phyloP scores from a whole-genome alignment of 2,329 filamentous ascomycete species.

The Colletotrichum falcatum region DNA sequence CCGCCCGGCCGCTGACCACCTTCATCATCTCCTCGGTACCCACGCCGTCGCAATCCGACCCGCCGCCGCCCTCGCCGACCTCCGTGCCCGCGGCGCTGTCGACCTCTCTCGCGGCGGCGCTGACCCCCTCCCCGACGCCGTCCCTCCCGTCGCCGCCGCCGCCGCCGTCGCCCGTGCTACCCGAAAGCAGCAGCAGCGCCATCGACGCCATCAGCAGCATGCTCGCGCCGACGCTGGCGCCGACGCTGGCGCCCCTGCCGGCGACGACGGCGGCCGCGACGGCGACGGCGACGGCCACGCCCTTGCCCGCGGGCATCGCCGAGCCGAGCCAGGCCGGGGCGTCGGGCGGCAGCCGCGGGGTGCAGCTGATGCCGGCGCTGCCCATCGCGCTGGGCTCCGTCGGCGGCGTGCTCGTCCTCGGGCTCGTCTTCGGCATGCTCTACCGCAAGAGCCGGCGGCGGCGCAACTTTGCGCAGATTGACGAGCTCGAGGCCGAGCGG shows the following conservation, averaged over 20 bases:
- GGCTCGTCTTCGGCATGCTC: conserved; percentile 32
- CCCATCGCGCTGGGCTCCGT: conserved; percentile 39
- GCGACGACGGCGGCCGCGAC: neutral
- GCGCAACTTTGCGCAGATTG: conserved; percentile 29
- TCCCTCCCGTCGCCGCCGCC: conserved; percentile 13
- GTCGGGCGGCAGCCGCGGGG: conserved; percentile 4
- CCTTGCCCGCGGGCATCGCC: conserved; percentile 11
- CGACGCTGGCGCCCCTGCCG: neutral
- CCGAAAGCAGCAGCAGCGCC: neutral
- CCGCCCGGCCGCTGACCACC: conserved; percentile 21
- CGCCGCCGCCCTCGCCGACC: conserved; percentile 23
- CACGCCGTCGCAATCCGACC: conserved; percentile 24
- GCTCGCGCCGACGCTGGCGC: neutral
- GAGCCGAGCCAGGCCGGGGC: conserved; percentile 30
- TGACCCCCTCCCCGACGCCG: conserved; percentile 10
- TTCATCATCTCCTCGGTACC: conserved; percentile 33
- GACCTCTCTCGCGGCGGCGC: neutral
- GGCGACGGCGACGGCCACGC: conserved; percentile 20
- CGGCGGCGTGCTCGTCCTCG: conserved; percentile 39
- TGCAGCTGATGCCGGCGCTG: conserved; percentile 41
- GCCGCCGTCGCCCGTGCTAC: neutral
- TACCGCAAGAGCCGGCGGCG: conserved; percentile 37
- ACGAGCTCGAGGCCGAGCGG: conserved; percentile 36
- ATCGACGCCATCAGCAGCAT: neutral
- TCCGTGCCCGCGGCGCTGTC: conserved; percentile 16